Base-by-base conservation (phyloP, 2,329 filamentous ascomycete genomes). In the Cytospora schulzeri region DNA sequence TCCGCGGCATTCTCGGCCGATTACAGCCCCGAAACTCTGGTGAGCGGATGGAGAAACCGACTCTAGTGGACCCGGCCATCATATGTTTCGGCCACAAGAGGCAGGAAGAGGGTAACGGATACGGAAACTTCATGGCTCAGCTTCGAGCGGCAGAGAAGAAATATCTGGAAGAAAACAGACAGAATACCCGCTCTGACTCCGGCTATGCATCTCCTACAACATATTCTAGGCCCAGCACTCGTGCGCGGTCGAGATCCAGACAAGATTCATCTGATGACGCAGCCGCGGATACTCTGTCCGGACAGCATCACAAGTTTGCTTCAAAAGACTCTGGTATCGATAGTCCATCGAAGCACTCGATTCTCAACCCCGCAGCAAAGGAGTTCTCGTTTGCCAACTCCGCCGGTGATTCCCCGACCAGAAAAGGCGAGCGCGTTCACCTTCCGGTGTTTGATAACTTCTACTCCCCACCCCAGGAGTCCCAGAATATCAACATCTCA, bases 291-390 rank as follows among this genome's bases (percentile, higher is more conserved):
- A 22, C 57, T 6, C 6, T 52, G 8, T 11, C n/a, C 22, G 15
- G 29, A 5, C 28, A 55, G 22, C 58, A 58, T 56, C 24, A 24
- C 26, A 59, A 59, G 7, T 15, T 17, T 22, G 33, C 24, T 24
- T 61, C 61, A 3, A 61, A 59, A 14, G n/a, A 59, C 14, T 53
- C 41, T 15, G 38, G 41, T n/a, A 31, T 31, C 29, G 28, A 50
- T 24, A 60, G 41, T 12, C 35, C 58, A 8, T 60, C 58, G 19
- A 67, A 65, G 33, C 28, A 28, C 35, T 62, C 65, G 17, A 57
- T 29, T 0, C 62, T 67, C n/a, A 67, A 67, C 26, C 65, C 65
- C 11, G 41, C 65, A 8, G 65, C 65, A 48, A 65, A 57, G n/a
- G 62, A 38, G 48, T 67, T 67, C 54, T 58, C 65, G 14, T 48